Percentiles rank a stretch among this genome's conserved stretches.
These are phyloP conservation scores for Flaveria robusta DNA, from an alignment of 129 eudicot genomes.

Conservation along the genomic window DNA sequence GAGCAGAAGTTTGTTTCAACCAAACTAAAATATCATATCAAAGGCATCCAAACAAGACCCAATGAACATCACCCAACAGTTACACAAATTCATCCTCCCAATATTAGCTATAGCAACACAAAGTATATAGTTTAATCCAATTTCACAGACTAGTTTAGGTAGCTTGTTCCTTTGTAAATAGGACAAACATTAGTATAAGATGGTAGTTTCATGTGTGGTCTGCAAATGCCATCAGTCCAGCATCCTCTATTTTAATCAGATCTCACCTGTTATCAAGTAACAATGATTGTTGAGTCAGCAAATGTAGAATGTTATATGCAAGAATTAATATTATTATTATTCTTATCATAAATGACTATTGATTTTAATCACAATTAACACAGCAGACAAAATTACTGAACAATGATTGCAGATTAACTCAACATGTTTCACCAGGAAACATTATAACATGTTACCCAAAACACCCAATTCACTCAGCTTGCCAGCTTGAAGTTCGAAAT, in stretches of 20 bases:
- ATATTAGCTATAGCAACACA: conserved; percentile 4
- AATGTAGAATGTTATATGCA: too few relatives aligned
- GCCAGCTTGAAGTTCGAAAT: background rate
- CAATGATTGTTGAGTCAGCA: too few relatives aligned
- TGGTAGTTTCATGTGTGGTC: background rate
- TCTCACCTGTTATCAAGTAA: conserved; percentile 30
- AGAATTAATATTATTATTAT: too few relatives aligned
- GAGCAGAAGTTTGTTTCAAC: background rate
- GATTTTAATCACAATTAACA: background rate
- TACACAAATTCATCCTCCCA: background rate
- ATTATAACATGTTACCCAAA: background rate
- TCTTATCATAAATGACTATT: too few relatives aligned
- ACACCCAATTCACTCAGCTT: background rate
- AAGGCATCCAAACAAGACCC: background rate
- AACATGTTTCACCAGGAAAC: background rate
- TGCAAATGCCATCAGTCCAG: conserved; percentile 4
- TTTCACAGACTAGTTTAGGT: background rate
- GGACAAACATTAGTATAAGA: conserved; percentile 20
- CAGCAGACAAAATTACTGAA: too few relatives aligned
- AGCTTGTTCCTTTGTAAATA: conserved; percentile 4
- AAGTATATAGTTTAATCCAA: background rate
- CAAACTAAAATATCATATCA: background rate
- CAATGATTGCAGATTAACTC: background rate
- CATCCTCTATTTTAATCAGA: conserved; percentile 36
- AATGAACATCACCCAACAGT: background rate